A percentile compares a stretch with the other conserved stretches of the same genome.
phyloP scores from a whole-genome alignment of 805 yeast species.

The Cyberlindnera meyerae region DNA sequence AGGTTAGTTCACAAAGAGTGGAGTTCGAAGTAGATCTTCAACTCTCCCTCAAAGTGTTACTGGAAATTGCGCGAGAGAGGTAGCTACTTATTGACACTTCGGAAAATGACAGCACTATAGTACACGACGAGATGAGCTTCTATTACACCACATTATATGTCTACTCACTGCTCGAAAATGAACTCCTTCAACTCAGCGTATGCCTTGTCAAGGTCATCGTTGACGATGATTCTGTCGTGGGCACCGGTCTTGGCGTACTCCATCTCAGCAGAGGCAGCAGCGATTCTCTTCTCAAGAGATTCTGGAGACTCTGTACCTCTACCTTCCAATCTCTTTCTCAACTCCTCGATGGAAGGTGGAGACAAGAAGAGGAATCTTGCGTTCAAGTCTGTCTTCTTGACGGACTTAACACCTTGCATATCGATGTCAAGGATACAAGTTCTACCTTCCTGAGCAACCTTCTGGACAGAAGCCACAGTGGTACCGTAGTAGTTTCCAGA shows the following conservation, averaged over 20 bases:
- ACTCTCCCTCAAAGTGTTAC: too few species aligned
- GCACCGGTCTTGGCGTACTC: conserved; percentile 89
- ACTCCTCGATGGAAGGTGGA: conserved; percentile 85
- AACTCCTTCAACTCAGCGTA: conserved; percentile 76
- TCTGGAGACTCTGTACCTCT: conserved; percentile 97
- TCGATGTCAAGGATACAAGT: conserved; percentile 94
- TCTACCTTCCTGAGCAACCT: conserved; percentile 49
- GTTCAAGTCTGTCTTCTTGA: conserved; percentile 73
- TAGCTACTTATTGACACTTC: not conserved
- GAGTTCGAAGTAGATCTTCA: too few species aligned
- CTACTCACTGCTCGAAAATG: conserved; percentile 38
- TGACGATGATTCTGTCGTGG: conserved; percentile 83
- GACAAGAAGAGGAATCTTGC: conserved; percentile 85
- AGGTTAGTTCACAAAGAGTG: not conserved
- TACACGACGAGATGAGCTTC: too few species aligned
- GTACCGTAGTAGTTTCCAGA: conserved; percentile 98
- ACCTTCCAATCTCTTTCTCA: conserved; percentile 68
- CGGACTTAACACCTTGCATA: conserved; percentile 97
- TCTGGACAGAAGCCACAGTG: conserved; percentile 74
- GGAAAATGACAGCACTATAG: not conserved
- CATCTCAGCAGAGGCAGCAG: conserved; percentile 83
- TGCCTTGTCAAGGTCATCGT: conserved; percentile 88
- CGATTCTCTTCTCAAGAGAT: conserved; percentile 74
- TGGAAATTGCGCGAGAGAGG: too few species aligned
- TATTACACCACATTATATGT: too few species aligned